phyloP scores from a whole-genome alignment of 495 filamentous ascomycete genomes.

The Penicillium samsonianum region DNA sequence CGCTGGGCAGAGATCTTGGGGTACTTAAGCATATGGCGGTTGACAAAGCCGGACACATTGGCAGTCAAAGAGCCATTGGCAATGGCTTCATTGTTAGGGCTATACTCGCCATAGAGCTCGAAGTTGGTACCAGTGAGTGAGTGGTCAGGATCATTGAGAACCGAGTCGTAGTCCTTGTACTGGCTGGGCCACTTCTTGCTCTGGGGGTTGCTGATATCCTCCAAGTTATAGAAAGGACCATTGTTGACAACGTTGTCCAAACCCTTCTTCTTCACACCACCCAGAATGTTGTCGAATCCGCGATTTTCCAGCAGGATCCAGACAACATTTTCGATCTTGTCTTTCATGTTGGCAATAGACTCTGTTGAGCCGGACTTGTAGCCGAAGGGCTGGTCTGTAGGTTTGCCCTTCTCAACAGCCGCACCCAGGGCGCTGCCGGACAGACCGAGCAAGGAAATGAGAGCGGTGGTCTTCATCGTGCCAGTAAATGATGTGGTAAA shows the following conservation, averaged over 20 bases:
- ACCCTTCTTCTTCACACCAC: slow-evolving; percentile 40
- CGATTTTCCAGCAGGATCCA: slow-evolving; percentile 50
- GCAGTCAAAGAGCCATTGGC: slow-evolving; percentile 35
- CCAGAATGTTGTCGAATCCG: slow-evolving; percentile 48
- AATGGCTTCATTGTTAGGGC: slow-evolving; percentile 44
- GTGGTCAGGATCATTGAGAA: slow-evolving; percentile 54
- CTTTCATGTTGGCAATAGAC: slow-evolving; percentile 42
- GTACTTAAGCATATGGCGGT: slow-evolving; percentile 45
- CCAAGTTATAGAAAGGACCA: slow-evolving; percentile 45
- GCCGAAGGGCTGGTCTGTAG: slow-evolving; percentile 20
- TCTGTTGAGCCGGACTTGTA: slow-evolving; percentile 33
- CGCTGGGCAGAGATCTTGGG: slow-evolving; percentile 33
- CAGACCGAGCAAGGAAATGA: slow-evolving; percentile 27
- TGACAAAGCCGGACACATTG: slow-evolving; percentile 49
- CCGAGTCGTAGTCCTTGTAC: slow-evolving; percentile 46
- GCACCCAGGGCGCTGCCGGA: slow-evolving; percentile 28
- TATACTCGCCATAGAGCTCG: slow-evolving; percentile 49
- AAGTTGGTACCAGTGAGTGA: slow-evolving; percentile 53
- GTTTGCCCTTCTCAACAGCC: slow-evolving; percentile 12
- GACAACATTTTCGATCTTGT: slow-evolving; percentile 52
- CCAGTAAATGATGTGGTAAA: not conserved
- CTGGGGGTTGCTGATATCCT: slow-evolving; percentile 38
- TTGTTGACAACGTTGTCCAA: slow-evolving; percentile 48
- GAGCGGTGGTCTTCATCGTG: slow-evolving; percentile 28
- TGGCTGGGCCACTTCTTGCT: slow-evolving; percentile 41